phyloP scores from a whole-genome alignment of 192 early-diverging fungal genomes.

The Backusella tarrabulga region DNA sequence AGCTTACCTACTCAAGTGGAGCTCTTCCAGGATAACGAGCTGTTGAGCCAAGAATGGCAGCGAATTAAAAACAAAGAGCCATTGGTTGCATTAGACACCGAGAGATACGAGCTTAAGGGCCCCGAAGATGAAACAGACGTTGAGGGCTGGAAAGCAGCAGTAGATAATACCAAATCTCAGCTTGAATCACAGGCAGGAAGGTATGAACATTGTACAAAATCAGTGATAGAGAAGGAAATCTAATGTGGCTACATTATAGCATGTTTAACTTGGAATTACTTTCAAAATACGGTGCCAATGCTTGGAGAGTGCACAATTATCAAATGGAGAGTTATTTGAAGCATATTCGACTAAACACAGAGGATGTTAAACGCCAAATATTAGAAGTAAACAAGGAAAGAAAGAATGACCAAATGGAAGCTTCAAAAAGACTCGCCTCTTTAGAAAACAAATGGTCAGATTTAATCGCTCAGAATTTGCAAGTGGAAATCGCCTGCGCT shows the following conservation, averaged over 20 bases:
- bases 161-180: conserved; percentile 54
- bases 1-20: conserved; percentile 44
- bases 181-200: conserved; percentile 50
- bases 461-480: conserved; percentile 47
- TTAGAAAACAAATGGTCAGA: conserved; percentile 55
- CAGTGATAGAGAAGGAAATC: neutral
- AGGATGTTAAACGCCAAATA: conserved; percentile 41
- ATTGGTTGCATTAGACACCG: conserved; percentile 43
- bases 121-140: conserved; percentile 42
- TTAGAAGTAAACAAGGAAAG: conserved; percentile 50
- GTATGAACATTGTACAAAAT: conserved; percentile 24
- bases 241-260: conserved; percentile 4
- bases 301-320: conserved; percentile 58
- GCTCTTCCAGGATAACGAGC: conserved; percentile 41
- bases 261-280: conserved; percentile 49
- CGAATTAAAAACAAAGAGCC: conserved; percentile 45
- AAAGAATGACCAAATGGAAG: conserved; percentile 50
- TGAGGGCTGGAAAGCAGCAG: conserved; percentile 39
- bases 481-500: conserved; percentile 51
- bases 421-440: conserved; percentile 37
- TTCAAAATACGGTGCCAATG: conserved; percentile 54
- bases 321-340: conserved; percentile 45
- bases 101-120: conserved; percentile 46
- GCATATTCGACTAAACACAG: conserved; percentile 39
- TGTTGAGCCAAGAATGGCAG: conserved; percentile 43